These are phyloP conservation scores for Exserohilum turcica DNA, from an alignment of 2,329 filamentous ascomycete species.

Conservation along the genomic window DNA sequence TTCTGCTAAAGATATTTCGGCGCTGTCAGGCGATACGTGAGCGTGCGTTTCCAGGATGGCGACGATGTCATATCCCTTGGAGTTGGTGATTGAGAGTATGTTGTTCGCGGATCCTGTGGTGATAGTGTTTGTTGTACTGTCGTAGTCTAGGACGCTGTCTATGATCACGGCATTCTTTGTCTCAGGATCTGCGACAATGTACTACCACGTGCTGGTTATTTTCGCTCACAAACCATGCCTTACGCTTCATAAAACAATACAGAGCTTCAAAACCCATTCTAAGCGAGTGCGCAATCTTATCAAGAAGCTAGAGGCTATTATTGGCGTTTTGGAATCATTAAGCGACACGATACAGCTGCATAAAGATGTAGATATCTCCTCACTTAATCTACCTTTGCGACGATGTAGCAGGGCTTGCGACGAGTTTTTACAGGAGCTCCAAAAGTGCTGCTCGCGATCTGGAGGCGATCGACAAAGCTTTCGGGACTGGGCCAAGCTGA, in stretches of 20 bases:
- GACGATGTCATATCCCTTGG: too few species aligned
- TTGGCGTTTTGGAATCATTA: conserved; percentile 14
- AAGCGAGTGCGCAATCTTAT: conserved; percentile 18
- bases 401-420: conserved; percentile 52
- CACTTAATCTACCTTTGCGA: conserved; percentile 47
- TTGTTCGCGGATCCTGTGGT: too few species aligned
- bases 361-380: conserved; percentile 12
- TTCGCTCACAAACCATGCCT: conserved; percentile 19
- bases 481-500: conserved; percentile 53
- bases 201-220: too few species aligned
- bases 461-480: conserved; percentile 42
- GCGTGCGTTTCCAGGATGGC: too few species aligned
- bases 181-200: too few species aligned
- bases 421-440: conserved; percentile 51
- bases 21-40: too few species aligned
- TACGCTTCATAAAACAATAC: conserved; percentile 15
- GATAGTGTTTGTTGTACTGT: too few species aligned
- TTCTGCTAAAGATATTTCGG: too few species aligned
- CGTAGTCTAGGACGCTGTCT: too few species aligned
- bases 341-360: conserved; percentile 9
- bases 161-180: too few species aligned
- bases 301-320: conserved; percentile 17
- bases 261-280: conserved; percentile 16
- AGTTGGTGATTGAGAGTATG: too few species aligned
- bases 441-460: conserved; percentile 33